phyloP scores from a whole-genome alignment of 257 asterid genomes.

The Forsythia suspensa region DNA sequence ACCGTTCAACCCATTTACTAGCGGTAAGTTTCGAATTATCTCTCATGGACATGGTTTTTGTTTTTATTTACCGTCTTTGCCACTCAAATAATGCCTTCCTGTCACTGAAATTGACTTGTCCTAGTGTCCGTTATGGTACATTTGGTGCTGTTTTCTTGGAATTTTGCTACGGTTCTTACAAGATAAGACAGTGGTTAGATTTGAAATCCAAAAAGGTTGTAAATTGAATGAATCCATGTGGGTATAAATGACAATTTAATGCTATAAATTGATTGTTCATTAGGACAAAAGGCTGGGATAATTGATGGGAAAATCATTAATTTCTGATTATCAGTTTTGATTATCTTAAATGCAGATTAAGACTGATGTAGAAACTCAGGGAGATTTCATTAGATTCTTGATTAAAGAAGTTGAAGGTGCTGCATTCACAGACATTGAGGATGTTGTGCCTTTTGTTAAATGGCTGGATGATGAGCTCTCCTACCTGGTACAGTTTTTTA shows the following conservation, averaged over 20 bases:
- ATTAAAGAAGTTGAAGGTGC: constrained; percentile 91
- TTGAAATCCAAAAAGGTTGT: constrained; percentile 35
- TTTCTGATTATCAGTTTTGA: constrained; percentile 1
- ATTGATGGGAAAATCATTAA: neutral
- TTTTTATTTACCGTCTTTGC: constrained; percentile 34
- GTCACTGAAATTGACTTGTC: constrained; percentile 48
- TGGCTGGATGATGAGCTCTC: constrained; percentile 99
- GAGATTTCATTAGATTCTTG: constrained; percentile 86
- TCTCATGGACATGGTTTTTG: neutral
- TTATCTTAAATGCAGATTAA: constrained; percentile 60
- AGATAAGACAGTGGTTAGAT: constrained; percentile 54
- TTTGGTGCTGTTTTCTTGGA: constrained; percentile 35
- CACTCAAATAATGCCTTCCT: constrained; percentile 30
- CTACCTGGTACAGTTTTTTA: constrained; percentile 51
- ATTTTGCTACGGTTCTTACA: constrained; percentile 23
- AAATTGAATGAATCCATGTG: constrained; percentile 37
- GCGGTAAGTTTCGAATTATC: constrained; percentile 57
- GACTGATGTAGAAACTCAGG: constrained; percentile 93
- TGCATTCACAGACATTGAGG: constrained; percentile 83
- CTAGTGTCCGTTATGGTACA: constrained; percentile 36
- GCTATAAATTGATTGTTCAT: constrained; percentile 15
- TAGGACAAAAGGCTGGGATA: neutral
- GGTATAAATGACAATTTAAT: constrained; percentile 33
- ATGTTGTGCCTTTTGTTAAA: constrained; percentile 88
- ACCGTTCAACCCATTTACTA: constrained; percentile 90